These are phyloP conservation scores for Colletotrichum costaricense DNA, from an alignment of 2,329 filamentous ascomycete species.

Conservation along the genomic window DNA sequence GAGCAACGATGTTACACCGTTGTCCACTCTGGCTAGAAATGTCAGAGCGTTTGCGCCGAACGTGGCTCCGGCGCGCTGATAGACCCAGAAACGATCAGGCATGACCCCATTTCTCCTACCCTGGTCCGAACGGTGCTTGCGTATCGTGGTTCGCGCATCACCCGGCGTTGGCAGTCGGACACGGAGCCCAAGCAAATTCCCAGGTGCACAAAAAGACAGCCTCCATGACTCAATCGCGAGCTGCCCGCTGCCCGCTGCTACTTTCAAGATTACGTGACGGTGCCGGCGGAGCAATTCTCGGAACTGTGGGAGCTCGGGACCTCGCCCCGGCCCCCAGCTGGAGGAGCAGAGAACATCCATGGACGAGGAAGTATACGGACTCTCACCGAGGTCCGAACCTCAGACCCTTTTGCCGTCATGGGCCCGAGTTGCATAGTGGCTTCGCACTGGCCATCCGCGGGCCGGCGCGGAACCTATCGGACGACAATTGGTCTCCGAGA, in stretches of 20 bases:
- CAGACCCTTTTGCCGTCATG: not conserved
- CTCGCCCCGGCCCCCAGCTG: not conserved
- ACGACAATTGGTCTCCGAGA: slow-evolving; percentile 1
- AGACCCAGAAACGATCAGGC: slow-evolving; percentile 19
- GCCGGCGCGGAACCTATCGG: slow-evolving; percentile 18
- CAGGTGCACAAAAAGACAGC: not conserved
- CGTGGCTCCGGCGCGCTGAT: slow-evolving; percentile 8
- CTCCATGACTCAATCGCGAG: slow-evolving; percentile 7
- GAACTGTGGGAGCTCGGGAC: not conserved
- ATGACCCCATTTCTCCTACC: slow-evolving; percentile 24
- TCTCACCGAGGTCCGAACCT: not conserved
- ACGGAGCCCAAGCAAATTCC: not conserved
- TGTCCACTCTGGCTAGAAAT: slow-evolving; percentile 17
- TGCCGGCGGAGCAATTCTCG: no score
- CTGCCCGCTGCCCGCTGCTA: not conserved
- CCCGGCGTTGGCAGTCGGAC: not conserved
- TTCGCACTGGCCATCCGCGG: slow-evolving; percentile 18
- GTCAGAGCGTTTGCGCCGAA: slow-evolving; percentile 31
- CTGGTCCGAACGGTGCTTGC: slow-evolving; percentile 4
- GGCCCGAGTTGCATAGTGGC: not conserved
- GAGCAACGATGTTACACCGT: slow-evolving; percentile 22
- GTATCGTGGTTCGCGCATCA: slow-evolving; percentile 10
- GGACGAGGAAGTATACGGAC: not conserved
- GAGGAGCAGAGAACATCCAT: slow-evolving; percentile 6
- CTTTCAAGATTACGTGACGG: not conserved